phyloP scores from a whole-genome alignment of 441 rosid genomes.

The Bocquillonia castaneifolia region DNA sequence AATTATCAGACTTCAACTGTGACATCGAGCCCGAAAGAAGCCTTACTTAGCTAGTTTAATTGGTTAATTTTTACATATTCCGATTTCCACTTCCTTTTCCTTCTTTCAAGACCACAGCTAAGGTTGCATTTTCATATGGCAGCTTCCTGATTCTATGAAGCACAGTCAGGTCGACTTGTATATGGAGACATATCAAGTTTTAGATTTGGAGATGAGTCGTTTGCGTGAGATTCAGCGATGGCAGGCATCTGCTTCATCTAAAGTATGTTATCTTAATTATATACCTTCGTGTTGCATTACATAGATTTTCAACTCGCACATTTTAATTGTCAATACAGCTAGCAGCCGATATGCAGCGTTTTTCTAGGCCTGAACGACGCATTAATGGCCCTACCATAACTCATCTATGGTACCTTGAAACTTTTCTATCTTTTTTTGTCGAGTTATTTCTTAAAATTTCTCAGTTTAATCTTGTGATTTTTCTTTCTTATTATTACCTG shows the following conservation, averaged over 20 bases:
- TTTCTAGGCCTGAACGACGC: constrained; percentile 95
- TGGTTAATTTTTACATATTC: no score
- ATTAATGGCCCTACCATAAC: constrained; percentile 97
- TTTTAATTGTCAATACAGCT: constrained; percentile 55
- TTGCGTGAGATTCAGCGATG: constrained; percentile 95
- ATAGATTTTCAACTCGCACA: constrained; percentile 9
- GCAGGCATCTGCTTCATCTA: constrained; percentile 94
- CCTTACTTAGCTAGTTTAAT: no score
- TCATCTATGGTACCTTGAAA: constrained; percentile 68
- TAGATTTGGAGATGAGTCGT: constrained; percentile 99
- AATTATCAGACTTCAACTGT: background rate
- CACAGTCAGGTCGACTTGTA: constrained; percentile 98
- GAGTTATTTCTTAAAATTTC: background rate
- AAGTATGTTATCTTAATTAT: constrained; percentile 41
- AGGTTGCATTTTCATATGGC: constrained; percentile 31
- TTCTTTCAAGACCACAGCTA: constrained; percentile 2
- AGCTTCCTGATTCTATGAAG: constrained; percentile 99
- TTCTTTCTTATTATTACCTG: constrained; percentile 1
- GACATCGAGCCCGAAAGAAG: background rate
- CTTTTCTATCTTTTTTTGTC: constrained; percentile 14
- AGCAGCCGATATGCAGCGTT: constrained; percentile 99
- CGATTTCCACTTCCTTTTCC: constrained; percentile 18
- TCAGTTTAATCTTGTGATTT: background rate
- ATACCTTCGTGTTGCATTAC: constrained; percentile 1
- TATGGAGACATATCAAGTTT: constrained; percentile 96